These are phyloP conservation scores for Phyllosticta paracitricarpa DNA, from an alignment of 2,329 filamentous ascomycete genomes.

Conservation along the genomic window DNA sequence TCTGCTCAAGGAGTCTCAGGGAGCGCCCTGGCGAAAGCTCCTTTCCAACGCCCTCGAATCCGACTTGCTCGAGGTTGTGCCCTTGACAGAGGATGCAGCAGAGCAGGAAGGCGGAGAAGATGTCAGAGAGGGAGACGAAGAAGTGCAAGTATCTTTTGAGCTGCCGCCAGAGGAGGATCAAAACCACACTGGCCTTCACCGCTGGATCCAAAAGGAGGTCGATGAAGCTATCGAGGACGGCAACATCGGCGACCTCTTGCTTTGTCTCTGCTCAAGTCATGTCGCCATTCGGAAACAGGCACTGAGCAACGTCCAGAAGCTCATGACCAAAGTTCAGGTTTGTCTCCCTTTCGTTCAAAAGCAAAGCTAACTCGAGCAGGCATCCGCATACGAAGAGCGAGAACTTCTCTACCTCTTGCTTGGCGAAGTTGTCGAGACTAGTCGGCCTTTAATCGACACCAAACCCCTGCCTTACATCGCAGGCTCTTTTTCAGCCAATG, in stretches of 20 bases:
- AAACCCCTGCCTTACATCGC: conserved; percentile 61
- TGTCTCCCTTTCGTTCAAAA: conserved; percentile 4
- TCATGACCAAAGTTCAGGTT: conserved; percentile 42
- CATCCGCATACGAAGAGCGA: conserved; percentile 3
- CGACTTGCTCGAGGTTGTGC: neutral
- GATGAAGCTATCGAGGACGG: conserved; percentile 74
- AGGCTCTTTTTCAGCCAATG: conserved; percentile 63
- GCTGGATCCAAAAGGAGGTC: conserved; percentile 66
- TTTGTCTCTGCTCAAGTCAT: conserved; percentile 67
- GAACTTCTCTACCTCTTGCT: conserved; percentile 71
- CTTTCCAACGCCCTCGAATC: conserved; percentile 25
- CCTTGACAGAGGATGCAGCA: neutral
- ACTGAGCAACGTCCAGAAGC: conserved; percentile 56
- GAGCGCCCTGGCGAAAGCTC: conserved; percentile 16
- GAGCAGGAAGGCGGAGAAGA: neutral
- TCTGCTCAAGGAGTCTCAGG: neutral
- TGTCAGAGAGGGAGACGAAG: neutral
- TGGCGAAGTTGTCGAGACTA: conserved; percentile 70
- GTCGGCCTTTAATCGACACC: conserved; percentile 39
- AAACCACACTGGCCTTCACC: conserved; percentile 38
- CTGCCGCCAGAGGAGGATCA: conserved; percentile 31
- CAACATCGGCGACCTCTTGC: conserved; percentile 57
- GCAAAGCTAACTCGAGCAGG: neutral
- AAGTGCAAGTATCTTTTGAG: conserved; percentile 15
- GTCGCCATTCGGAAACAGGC: conserved; percentile 71